phyloP scores from a whole-genome alignment of 2,329 filamentous ascomycete genomes.

The Boeremia lycopersici region DNA sequence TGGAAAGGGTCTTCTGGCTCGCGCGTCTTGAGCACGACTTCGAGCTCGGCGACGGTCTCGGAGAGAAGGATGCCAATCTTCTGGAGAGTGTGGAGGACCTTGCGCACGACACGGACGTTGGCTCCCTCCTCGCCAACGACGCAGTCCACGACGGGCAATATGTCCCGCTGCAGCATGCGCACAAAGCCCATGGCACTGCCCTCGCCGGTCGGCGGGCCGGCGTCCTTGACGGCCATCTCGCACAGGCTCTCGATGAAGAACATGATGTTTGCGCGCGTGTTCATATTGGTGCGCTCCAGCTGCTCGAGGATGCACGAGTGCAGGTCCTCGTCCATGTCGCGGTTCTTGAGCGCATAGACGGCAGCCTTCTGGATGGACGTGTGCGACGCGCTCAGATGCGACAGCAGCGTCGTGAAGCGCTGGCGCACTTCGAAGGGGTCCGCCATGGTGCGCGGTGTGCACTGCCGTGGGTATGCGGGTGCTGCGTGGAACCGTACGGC shows the following conservation, averaged over 20 bases:
- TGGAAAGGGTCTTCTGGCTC: constrained; percentile 56
- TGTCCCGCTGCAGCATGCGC: constrained; percentile 93
- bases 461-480: background rate
- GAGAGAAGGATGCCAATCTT: constrained; percentile 73
- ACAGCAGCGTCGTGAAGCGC: constrained; percentile 89
- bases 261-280: constrained; percentile 97
- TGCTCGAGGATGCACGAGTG: constrained; percentile 98
- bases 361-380: constrained; percentile 90
- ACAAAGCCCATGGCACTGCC: constrained; percentile 77
- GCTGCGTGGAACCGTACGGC: background rate
- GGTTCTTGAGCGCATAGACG: constrained; percentile 91
- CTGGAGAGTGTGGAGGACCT: constrained; percentile 73
- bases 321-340: constrained; percentile 94
- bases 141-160: constrained; percentile 86
- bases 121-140: constrained; percentile 89
- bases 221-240: constrained; percentile 78
- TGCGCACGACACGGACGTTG: constrained; percentile 90
- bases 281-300: constrained; percentile 93
- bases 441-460: constrained; percentile 55
- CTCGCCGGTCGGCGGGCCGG: constrained; percentile 73
- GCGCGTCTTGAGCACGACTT: constrained; percentile 80
- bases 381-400: constrained; percentile 88
- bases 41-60: constrained; percentile 78
- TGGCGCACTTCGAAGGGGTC: constrained; percentile 99
- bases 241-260: constrained; percentile 97